Percentiles rank a stretch among this genome's conserved stretches.
phyloP scores from a whole-genome alignment of 2,329 filamentous ascomycete genomes.

The Calonectria crousiana region DNA sequence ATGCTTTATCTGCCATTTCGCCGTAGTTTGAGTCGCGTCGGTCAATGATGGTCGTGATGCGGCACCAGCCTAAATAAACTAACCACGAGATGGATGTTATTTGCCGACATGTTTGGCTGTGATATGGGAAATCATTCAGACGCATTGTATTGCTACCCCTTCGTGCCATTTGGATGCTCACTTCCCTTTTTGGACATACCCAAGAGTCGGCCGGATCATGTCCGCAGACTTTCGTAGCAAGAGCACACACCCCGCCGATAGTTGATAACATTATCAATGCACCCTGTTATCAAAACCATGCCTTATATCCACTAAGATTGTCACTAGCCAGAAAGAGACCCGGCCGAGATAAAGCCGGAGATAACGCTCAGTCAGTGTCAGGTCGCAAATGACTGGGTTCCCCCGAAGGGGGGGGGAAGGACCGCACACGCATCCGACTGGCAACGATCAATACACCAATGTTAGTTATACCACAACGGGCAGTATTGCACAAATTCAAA shows the following conservation, averaged over 20 bases:
- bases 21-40: not conserved
- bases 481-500: too few relatives aligned
- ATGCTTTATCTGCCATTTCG: constrained; percentile 2
- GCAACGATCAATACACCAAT: too few relatives aligned
- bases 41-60: not conserved
- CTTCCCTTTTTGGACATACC: not conserved
- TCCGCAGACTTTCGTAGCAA: not conserved
- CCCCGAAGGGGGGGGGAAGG: too few relatives aligned
- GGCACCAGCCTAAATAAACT: not conserved
- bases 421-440: too few relatives aligned
- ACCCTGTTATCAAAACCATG: not conserved
- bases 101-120: not conserved
- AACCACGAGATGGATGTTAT: not conserved
- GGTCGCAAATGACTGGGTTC: not conserved
- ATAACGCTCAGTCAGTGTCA: not conserved
- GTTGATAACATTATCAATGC: not conserved
- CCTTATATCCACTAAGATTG: not conserved
- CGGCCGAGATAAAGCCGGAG: not conserved
- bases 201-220: not conserved
- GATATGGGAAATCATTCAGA: not conserved
- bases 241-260: not conserved
- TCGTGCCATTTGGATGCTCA: not conserved
- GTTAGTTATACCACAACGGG: too few relatives aligned
- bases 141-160: not conserved
- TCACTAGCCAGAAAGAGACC: not conserved